Base-by-base conservation (phyloP, 2,329 filamentous ascomycete genomes). In the Pseudogymnoascus sp. region DNA sequence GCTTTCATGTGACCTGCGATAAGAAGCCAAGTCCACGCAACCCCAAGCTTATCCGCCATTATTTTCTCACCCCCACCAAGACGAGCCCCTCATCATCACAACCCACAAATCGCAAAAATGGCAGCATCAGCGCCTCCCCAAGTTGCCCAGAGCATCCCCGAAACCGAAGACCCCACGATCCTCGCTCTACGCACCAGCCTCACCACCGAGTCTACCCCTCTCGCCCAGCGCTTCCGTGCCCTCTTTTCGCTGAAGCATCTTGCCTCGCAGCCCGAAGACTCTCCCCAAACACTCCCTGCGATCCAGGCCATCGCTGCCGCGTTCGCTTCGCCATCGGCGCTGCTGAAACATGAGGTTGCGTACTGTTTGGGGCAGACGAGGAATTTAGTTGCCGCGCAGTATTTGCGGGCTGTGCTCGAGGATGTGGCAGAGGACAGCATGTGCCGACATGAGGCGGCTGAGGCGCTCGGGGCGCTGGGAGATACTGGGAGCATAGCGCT, bases 221-320 rank as follows among this genome's bases (percentile, higher is more conserved):
- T 99, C 62, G 89, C 92, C 39, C 82, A 91, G 66, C 91, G 94
- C 66, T 99, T 97, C 78, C 91, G 94, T 70, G 93, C 94, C 45
- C 89, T 99, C 69, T 99, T 99, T 80, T 97, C 93, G 16, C 86
- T 99, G 65, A 99, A 99, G 79, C 90, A 97, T 74, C 80, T 97
- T 65, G 93, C 94, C 58, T 87, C 84, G 63, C 83, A 87, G 67
- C 75, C 81, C 38, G 82, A 83, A 8, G 76, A 83, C 0, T 83
- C 79, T 29, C 74, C 78, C 43, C 77, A 85, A 67, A 83, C 81
- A 0, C 75, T 78, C 16, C 78, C 86, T 6, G 84, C 85, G 59
- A 84, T 89, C 68, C 81, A 87, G 63, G 92, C 94, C 43, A 99
- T 99, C 69, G 92, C 93, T 2, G 91, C 92, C 6, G 93, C 82